Evolutionary conservation across 2,329 filamentous ascomycete species (phyloP), one percentile per base, ranked within the genome.

Genomic region (Colletotrichum nymphaeae): DNA sequence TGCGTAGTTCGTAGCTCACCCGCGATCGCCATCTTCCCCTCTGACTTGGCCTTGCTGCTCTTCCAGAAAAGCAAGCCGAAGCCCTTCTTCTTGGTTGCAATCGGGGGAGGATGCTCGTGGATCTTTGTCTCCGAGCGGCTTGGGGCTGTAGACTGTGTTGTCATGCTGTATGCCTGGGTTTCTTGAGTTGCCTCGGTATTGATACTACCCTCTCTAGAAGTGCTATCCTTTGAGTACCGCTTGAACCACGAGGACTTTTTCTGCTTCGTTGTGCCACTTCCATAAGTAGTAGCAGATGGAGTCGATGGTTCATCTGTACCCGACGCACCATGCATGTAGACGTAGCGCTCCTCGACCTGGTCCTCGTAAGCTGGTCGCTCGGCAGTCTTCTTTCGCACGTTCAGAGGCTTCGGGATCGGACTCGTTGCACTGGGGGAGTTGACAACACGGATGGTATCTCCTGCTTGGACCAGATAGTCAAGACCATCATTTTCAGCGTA

Each of bases 11-110:
- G n/a, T 14, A 28, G 11, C 84, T 80, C 81, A 86, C 87, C 85
- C 72, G 80, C 83, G 68, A 87, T 81, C 2, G 84, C 86, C 83
- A 87, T 84, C 62, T 83, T 81, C 4, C 81, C 78, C 35, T 86
- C 77, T 19, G 79, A 82, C 76, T 84, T 86, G 30, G 76, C 80
- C 59, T 85, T 88, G 64, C 80, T 83, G 32, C 80, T 84, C 78
- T 88, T 90, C 88, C 88, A 91, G 74, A 91, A 91, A 5, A 86
- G 82, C 19, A 90, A 84, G 35, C 82, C 83, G 73, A 91, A 89
- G 9, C 83, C 83, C 81, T 87, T 87, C 81, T 86, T 90, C 63
- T 79, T 80, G 2, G 78, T 71, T 35, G 76, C 75, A 30, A 69
- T 62, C 37, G 72, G 46, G 9, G 32, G 59, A 22, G 49, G 57